A percentile compares a stretch with the other conserved stretches of the same genome.
Evolutionary conservation across 202 grass and related monocot species (phyloP).

Genomic region (Panicum virgatum): DNA sequence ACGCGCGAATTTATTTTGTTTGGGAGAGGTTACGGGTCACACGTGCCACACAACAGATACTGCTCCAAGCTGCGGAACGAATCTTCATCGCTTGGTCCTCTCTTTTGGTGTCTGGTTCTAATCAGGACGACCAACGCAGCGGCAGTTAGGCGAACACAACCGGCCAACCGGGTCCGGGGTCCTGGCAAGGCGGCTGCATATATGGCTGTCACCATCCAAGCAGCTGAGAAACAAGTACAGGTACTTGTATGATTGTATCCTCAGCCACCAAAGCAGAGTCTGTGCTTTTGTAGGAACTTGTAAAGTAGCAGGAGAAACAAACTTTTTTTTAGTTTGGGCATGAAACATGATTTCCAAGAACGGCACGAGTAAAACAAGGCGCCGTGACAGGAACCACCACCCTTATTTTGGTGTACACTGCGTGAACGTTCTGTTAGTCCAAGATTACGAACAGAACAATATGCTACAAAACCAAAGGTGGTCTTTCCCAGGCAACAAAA

Average conservation of each 20-base stretch:
- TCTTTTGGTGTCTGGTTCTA: not conserved
- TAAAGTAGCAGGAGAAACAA: not conserved
- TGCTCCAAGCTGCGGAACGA: not conserved
- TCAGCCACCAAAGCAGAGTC: not conserved
- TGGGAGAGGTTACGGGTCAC: not conserved
- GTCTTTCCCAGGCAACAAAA: slow-evolving; percentile 19
- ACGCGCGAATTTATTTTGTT: not conserved
- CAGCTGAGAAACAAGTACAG: not conserved
- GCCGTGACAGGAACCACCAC: not conserved
- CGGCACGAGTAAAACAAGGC: not conserved
- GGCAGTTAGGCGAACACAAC: not conserved
- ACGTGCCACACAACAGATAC: not conserved
- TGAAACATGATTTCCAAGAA: not conserved
- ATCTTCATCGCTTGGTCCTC: not conserved
- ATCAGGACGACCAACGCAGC: not conserved
- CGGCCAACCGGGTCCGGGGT: not conserved
- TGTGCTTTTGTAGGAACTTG: not conserved
- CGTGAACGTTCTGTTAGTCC: not conserved
- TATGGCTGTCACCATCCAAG: not conserved
- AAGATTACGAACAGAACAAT: slow-evolving; percentile 8
- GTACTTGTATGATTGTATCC: not conserved
- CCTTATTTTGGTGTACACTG: slow-evolving; percentile 21
- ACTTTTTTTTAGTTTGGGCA: not conserved
- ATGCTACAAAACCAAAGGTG: slow-evolving; percentile 25
- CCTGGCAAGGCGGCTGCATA: not conserved